These are phyloP conservation scores for Nannochloropsis gaditana DNA, from an alignment of 108 stramenopile genomes.

Conservation along the genomic window DNA sequence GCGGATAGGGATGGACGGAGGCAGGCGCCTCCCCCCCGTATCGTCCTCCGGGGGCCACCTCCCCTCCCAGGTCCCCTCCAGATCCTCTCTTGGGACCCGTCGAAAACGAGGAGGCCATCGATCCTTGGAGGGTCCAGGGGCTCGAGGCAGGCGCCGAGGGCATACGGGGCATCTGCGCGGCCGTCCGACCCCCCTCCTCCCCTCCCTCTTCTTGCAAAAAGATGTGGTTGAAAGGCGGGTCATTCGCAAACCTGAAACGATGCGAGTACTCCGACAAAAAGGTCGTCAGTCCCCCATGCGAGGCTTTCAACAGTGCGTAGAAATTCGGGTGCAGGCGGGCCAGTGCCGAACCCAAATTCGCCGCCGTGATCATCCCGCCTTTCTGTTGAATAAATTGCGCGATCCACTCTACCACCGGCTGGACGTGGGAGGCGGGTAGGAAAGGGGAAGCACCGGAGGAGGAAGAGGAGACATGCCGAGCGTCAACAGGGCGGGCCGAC, in stretches of 20 bases:
- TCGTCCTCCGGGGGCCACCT: not conserved
- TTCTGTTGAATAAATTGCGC: not conserved
- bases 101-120: not conserved
- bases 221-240: not conserved
- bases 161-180: not conserved
- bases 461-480: not conserved
- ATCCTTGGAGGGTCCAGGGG: not conserved
- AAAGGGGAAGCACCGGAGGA: not conserved
- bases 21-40: not conserved
- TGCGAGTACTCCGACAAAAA: not conserved
- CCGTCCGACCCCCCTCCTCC: not conserved
- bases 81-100: not conserved
- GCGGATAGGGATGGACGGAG: not conserved
- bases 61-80: not conserved
- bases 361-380: not conserved
- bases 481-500: no score
- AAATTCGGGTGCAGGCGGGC: not conserved
- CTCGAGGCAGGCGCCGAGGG: no score
- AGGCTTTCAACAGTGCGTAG: not conserved
- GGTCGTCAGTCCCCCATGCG: not conserved
- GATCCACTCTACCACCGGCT: not conserved
- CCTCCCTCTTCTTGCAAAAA: not conserved
- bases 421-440: not conserved
- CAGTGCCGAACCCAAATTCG: not conserved
- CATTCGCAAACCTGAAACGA: not conserved